These are phyloP conservation scores for Trichophyton simii DNA, from an alignment of 2,329 filamentous ascomycete genomes.

Conservation along the genomic window DNA sequence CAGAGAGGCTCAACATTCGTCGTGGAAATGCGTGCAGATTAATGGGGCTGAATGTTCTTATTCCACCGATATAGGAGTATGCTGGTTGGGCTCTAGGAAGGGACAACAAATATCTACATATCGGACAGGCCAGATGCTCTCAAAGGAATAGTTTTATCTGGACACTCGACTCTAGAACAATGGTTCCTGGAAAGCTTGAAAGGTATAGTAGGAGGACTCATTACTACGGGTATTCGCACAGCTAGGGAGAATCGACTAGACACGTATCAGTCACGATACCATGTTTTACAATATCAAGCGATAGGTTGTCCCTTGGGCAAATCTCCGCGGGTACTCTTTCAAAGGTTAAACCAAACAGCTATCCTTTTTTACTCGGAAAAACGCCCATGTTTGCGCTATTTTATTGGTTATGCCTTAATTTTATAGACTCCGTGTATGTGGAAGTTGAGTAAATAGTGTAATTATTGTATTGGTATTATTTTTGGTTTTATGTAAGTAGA, in stretches of 20 bases:
- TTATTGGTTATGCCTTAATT: neutral
- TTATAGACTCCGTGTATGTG: neutral
- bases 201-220: too few relatives aligned
- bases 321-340: neutral
- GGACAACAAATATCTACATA: neutral
- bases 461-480: neutral
- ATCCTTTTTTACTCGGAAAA: neutral
- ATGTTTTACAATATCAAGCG: too few relatives aligned
- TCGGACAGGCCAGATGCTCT: too few relatives aligned
- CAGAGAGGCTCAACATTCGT: neutral
- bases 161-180: too few relatives aligned
- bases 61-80: neutral
- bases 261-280: too few relatives aligned
- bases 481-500: neutral
- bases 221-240: too few relatives aligned
- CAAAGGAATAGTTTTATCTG: too few relatives aligned
- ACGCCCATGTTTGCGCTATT: neutral
- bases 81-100: neutral
- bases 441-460: constrained; percentile 11
- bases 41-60: neutral
- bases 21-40: neutral
- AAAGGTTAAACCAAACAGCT: neutral
- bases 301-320: too few relatives aligned
- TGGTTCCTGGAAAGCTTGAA: too few relatives aligned
- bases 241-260: too few relatives aligned